Evolutionary conservation across 1,139 yeast genomes (phyloP).

Genomic region (Lizanozyma gosingica): DNA sequence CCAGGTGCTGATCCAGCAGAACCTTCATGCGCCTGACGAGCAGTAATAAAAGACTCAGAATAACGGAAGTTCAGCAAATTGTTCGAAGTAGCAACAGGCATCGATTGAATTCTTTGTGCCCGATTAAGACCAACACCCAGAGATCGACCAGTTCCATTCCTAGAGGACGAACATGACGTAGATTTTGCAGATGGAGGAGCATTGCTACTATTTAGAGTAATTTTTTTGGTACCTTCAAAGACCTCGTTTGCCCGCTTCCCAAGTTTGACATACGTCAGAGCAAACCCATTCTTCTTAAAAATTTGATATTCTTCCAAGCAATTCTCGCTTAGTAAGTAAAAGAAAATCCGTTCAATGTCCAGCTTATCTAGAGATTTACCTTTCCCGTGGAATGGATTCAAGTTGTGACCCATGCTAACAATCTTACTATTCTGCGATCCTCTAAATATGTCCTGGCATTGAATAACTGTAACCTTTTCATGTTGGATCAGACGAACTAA

Average conservation of each 20-base stretch:
- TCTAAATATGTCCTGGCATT: slow-evolving; percentile 75
- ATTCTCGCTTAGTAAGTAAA: slow-evolving; percentile 62
- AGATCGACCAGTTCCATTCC: too few relatives aligned
- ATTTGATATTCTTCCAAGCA: slow-evolving; percentile 65
- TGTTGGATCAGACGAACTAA: slow-evolving; percentile 50
- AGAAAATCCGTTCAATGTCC: slow-evolving; percentile 74
- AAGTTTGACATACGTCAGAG: slow-evolving; percentile 59
- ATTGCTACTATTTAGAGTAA: slow-evolving; percentile 13
- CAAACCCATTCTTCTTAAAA: slow-evolving; percentile 70
- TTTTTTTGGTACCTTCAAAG: slow-evolving; percentile 31
- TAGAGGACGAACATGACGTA: not conserved
- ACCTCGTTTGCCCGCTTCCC: slow-evolving; percentile 48
- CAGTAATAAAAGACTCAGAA: slow-evolving; percentile 21
- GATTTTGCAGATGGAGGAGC: not conserved
- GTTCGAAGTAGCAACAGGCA: not conserved
- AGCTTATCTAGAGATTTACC: slow-evolving; percentile 58
- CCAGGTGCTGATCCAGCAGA: not conserved
- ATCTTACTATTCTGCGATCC: slow-evolving; percentile 66
- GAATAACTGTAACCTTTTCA: slow-evolving; percentile 63
- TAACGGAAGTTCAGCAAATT: slow-evolving; percentile 8
- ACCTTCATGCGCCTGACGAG: slow-evolving; percentile 13
- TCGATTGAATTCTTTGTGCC: not conserved
- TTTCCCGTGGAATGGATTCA: slow-evolving; percentile 53
- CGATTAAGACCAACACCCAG: not conserved
- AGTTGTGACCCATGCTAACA: slow-evolving; percentile 53